These are phyloP conservation scores for Anisodus acutangulus DNA, from an alignment of 257 asterid genomes.

Conservation along the genomic window DNA sequence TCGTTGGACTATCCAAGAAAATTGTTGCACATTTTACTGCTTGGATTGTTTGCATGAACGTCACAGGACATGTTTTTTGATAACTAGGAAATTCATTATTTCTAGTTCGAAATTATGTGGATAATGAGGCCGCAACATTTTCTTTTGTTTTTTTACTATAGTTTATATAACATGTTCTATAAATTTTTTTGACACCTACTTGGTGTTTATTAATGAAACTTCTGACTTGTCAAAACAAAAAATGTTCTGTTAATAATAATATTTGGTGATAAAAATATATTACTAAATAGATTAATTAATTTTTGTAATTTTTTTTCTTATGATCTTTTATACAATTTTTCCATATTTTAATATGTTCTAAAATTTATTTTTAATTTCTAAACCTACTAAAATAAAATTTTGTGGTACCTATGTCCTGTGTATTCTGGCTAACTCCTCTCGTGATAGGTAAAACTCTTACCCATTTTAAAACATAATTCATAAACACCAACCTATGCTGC, in stretches of 20 bases:
- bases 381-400: neutral
- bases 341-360: neutral
- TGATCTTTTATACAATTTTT: neutral
- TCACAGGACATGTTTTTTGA: neutral
- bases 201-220: neutral
- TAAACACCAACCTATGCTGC: neutral
- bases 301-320: neutral
- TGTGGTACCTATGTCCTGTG: neutral
- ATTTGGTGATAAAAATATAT: neutral
- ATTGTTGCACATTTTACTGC: neutral
- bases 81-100: neutral
- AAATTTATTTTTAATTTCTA: too few species aligned
- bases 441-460: neutral
- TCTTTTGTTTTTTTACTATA: neutral
- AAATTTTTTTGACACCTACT: too few species aligned
- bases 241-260: neutral
- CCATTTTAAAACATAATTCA: neutral
- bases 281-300: neutral
- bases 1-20: neutral
- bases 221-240: too few species aligned
- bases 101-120: neutral
- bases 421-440: neutral
- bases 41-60: neutral
- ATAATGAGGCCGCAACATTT: neutral
- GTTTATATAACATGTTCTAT: neutral